Evolutionary conservation across 441 rosid genomes (phyloP), one percentile per base, ranked within the genome.

Genomic region (Eutrema salsugineum): DNA sequence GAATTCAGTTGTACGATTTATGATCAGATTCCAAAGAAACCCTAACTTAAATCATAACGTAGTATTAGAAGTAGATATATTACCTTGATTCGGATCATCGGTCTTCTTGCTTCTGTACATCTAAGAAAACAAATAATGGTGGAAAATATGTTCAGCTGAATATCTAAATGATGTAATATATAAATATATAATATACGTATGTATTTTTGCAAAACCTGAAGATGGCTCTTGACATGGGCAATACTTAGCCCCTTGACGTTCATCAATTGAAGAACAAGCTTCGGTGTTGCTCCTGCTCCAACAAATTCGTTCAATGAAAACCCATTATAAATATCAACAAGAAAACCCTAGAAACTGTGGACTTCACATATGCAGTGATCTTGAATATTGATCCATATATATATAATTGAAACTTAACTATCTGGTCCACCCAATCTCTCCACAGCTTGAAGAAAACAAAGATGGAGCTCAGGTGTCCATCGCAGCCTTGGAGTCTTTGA

Each of bases 391-490:
- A 54, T 38, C 8, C 9, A 54, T 36, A 63, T 38, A 36, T 22
- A 54, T 68, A 46, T 54, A 35, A 43, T 11, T 19, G 43, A 77
- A 66, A 71, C 78, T 66, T 48, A 77, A 78, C 81, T 78, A 68
- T 78, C 81, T 73, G 70, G 78, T 33, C 81, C 81, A 70, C 99
- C 99, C 39, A 94, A 80, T 67, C 88, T 86, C 80, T 91, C 91
- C 33, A 94, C 87, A 8, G 99, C 97, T 76, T 85, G 92, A 81
- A 86, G 79, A 81, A 94, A 94, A 83, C 92, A 81, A 60, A 88
- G 86, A 83, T 94, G 99, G 64, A 94, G 99, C 81, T 91, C 99
- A 8, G 93, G 94, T 30, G 97, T 88, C 99, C 99, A 94, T 68
- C 97, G 79, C 19, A 94, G 88, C 78, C 99, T 83, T 0, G 97